Evolutionary conservation across 169 alveolate species (phyloP).

Genomic region (Nephromyces sp.): DNA sequence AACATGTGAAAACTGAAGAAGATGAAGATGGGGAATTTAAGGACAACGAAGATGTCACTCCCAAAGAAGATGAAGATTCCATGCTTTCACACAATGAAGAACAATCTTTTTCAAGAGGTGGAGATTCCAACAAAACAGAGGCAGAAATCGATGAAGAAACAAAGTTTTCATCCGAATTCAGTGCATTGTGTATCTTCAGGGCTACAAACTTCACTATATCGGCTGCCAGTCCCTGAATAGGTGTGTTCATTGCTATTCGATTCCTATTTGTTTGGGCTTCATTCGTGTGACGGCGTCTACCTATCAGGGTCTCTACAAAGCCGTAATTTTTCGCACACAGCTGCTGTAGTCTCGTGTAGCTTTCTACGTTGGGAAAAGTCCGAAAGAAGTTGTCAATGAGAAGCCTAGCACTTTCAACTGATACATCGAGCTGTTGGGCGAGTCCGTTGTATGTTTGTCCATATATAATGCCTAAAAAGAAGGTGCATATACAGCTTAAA

Average conservation of each 20-base stretch:
- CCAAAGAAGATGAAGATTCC: too few species aligned
- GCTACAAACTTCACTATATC: slow-evolving; percentile 49
- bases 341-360: slow-evolving; percentile 39
- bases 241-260: slow-evolving; percentile 51
- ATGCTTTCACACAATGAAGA: too few species aligned
- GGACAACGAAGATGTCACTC: too few species aligned
- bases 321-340: slow-evolving; percentile 26
- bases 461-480: slow-evolving; percentile 30
- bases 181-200: slow-evolving; percentile 9
- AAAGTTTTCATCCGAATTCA: slow-evolving; percentile 7
- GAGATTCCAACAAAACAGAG: neutral
- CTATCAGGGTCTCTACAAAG: slow-evolving; percentile 40
- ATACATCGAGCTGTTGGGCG: slow-evolving; percentile 36
- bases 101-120: neutral
- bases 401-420: slow-evolving; percentile 32
- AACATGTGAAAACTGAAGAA: too few species aligned
- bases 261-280: slow-evolving; percentile 30
- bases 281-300: slow-evolving; percentile 36
- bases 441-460: slow-evolving; percentile 51
- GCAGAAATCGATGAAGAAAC: neutral
- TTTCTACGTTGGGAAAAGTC: slow-evolving; percentile 34
- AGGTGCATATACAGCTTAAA: too few species aligned
- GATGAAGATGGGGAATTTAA: too few species aligned
- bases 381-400: slow-evolving; percentile 38
- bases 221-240: slow-evolving; percentile 56